Conservation (phyloP, 768 basidiomycete genomes). For the Rubroboletus satanas region DNA sequence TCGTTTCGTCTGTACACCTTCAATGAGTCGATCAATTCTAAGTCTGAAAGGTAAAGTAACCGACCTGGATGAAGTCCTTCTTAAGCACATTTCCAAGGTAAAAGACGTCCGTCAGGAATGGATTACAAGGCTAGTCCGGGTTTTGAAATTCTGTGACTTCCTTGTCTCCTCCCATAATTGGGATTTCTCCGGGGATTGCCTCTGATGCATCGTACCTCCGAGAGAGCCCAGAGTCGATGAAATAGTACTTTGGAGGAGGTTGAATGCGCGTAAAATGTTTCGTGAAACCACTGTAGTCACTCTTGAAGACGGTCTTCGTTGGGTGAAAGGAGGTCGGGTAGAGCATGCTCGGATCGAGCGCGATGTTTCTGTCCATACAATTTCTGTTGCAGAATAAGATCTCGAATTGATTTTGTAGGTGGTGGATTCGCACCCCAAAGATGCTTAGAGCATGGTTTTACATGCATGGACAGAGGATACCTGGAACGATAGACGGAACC, state of each 20-base stretch:
- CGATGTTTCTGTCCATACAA: background rate
- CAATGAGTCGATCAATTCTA: background rate
- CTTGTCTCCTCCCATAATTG: conserved; percentile 30
- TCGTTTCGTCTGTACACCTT: background rate
- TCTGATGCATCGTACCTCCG: conserved; percentile 26
- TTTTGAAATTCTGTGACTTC: conserved; percentile 36
- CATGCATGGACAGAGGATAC: background rate
- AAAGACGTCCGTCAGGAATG: conserved; percentile 40
- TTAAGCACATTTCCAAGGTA: conserved; percentile 37
- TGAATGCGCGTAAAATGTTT: background rate
- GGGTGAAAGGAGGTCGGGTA: background rate
- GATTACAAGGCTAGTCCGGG: conserved; percentile 22
- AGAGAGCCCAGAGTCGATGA: conserved; percentile 33
- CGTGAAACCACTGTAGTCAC: background rate
- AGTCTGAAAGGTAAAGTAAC: background rate
- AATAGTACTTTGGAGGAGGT: background rate
- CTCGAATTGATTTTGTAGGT: background rate
- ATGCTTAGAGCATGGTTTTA: no score
- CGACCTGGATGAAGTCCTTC: conserved; percentile 29
- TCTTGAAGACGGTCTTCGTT: background rate
- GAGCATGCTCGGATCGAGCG: no score
- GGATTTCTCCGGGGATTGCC: conserved; percentile 22
- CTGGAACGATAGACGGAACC: background rate
- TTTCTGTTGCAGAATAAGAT: background rate
- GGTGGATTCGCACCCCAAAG: background rate